Evolutionary conservation across 2,329 filamentous ascomycete genomes (phyloP).

Genomic region (Talaromyces amestolkiae): DNA sequence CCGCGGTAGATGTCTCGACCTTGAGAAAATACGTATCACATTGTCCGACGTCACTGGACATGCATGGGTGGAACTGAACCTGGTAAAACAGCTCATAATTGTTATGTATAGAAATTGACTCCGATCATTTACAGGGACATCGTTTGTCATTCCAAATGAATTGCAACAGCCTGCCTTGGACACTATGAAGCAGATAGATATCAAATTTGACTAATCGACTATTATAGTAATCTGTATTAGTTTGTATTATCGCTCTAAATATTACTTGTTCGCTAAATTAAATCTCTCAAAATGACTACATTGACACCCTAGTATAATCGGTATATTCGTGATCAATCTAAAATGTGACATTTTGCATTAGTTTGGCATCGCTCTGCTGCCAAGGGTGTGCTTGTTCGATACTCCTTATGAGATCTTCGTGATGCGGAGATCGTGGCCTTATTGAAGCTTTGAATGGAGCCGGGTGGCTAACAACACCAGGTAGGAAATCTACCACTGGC

Average conservation of each 20-base stretch:
- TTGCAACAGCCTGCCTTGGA: neutral
- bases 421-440: slow-evolving; percentile 33
- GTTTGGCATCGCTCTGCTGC: slow-evolving; percentile 38
- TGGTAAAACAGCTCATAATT: neutral
- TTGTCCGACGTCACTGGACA: neutral
- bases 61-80: neutral
- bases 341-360: slow-evolving; percentile 12
- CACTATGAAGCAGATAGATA: neutral
- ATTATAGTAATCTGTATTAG: neutral
- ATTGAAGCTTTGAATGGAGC: slow-evolving; percentile 36
- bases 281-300: neutral
- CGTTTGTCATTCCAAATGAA: too few species aligned
- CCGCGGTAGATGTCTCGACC: neutral
- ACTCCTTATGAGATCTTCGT: slow-evolving; percentile 34
- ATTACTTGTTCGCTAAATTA: neutral
- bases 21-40: neutral
- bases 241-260: neutral
- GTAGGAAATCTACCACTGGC: slow-evolving; percentile 34
- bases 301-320: neutral
- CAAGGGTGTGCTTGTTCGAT: slow-evolving; percentile 40
- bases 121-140: neutral
- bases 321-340: neutral
- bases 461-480: slow-evolving; percentile 39
- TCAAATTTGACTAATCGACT: neutral
- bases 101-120: neutral